Evolutionary conservation across 768 basidiomycete species (phyloP), one percentile per base, ranked within the genome.

Genomic region (Pisolithus marmoratus): DNA sequence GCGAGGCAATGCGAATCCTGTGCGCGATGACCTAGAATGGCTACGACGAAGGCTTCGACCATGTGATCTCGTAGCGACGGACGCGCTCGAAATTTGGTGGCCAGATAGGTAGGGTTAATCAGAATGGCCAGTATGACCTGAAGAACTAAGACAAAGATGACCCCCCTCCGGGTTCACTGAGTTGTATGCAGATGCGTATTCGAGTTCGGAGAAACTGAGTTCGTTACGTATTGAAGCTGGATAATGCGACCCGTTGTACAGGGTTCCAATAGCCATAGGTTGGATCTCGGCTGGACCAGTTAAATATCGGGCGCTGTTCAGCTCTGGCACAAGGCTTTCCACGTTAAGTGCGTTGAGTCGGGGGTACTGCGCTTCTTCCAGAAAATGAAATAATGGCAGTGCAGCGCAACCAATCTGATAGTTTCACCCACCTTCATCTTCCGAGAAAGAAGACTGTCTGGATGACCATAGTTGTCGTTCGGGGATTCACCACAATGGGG

Each of bases 1-100:
- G 67, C 43, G 62, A 70, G 0, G 68, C 68, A 3, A 68, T 66
- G 55, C 6, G 12, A 54, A 15, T 56, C 59, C 15, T 47, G 20
- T 36, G 54, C 63, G 3, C 49, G 53, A 51, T 54, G 58, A 5
- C 48, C 45, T 20, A 11, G 26, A 3, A 9, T 1, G 8, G 29
- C 29, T 29, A 29, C 29, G 29, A 19, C 54, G 50, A 2, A 38
- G 20, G 15, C 37, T 38, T 0, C 48, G 29, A 12, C 7, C 50
- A 27, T 36, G 40, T 19, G 14, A 14, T 20, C 38, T 8, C 20
- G 23, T 38, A 11, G 36, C 22, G 47, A 54, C 26, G 19, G 56
- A n/a, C 5, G 54, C 52, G 20, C 54, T 40, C n/a, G 48, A 44
- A 15, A 20, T 37, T 4, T 22, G 49, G 1, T 7, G 48, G 36